Percentiles rank a stretch among this genome's conserved stretches.
Evolutionary conservation across 2,329 filamentous ascomycete genomes (phyloP).

Genomic region (Tolypocladium paradoxum): DNA sequence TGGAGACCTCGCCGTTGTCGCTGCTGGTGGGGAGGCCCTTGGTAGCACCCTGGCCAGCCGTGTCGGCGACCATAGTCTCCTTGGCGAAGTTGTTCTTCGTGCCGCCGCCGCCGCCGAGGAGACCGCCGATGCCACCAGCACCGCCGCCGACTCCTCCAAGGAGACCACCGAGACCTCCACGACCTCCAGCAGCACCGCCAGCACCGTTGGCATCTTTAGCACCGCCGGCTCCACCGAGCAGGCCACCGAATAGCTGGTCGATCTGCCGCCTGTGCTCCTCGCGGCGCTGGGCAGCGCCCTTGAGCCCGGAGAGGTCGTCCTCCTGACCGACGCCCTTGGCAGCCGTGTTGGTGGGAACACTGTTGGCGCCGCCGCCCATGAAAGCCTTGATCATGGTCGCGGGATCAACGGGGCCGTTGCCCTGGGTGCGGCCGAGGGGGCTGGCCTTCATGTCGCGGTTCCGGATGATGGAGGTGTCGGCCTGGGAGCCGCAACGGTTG

Average conservation of each 20-base stretch:
- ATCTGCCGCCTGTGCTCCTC: slow-evolving; percentile 17
- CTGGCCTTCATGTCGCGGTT: slow-evolving; percentile 45
- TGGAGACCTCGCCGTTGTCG: slow-evolving; percentile 48
- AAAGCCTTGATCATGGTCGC: slow-evolving; percentile 46
- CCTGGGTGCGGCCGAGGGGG: slow-evolving; percentile 54
- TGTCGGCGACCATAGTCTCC: slow-evolving; percentile 43
- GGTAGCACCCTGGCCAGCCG: slow-evolving; percentile 41
- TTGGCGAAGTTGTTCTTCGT: slow-evolving; percentile 28
- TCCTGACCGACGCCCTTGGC: slow-evolving; percentile 26
- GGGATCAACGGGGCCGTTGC: slow-evolving; percentile 47
- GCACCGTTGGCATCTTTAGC: slow-evolving; percentile 1
- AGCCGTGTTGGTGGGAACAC: slow-evolving; percentile 26
- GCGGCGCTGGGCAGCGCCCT: slow-evolving; percentile 8
- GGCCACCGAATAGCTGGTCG: slow-evolving; percentile 18
- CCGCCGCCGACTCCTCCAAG: slow-evolving; percentile 1
- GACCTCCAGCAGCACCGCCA: slow-evolving; percentile 7
- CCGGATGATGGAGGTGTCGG: slow-evolving; percentile 61
- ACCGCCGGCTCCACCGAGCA: slow-evolving; percentile 1
- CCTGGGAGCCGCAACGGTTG: slow-evolving; percentile 53
- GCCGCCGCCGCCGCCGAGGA: slow-evolving; percentile 10
- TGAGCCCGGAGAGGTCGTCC: slow-evolving; percentile 26
- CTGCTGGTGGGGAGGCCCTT: slow-evolving; percentile 48
- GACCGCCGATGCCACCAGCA: slow-evolving; percentile 2
- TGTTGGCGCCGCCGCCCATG: slow-evolving; percentile 35
- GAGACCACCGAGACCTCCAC: slow-evolving; percentile 3